Evolutionary conservation across 805 yeast genomes (phyloP).

Genomic region (Deakozyma indianensis): DNA sequence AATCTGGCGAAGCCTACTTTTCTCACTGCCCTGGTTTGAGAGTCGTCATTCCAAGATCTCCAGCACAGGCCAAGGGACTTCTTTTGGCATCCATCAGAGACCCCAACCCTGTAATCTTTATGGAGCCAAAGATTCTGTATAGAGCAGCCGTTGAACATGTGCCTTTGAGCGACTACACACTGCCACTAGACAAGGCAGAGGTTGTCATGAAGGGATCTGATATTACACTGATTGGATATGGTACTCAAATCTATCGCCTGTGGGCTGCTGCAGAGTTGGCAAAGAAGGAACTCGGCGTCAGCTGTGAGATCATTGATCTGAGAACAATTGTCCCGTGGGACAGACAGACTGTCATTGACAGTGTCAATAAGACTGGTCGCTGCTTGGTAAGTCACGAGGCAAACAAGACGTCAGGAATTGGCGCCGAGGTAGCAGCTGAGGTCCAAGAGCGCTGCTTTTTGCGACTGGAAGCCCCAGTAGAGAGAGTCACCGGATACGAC

Average conservation of each 20-base stretch:
- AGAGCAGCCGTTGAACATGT: constrained; percentile 81
- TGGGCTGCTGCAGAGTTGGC: constrained; percentile 71
- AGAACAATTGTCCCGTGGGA: constrained; percentile 91
- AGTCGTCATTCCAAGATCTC: constrained; percentile 79
- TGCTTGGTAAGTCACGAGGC: constrained; percentile 77
- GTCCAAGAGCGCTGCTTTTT: constrained; percentile 90
- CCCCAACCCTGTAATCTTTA: constrained; percentile 86
- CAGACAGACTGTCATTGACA: constrained; percentile 58
- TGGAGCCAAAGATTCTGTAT: constrained; percentile 82
- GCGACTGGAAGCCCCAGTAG: constrained; percentile 85
- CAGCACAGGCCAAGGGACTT: constrained; percentile 84
- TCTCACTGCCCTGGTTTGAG: constrained; percentile 89
- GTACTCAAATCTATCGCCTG: constrained; percentile 69
- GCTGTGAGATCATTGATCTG: constrained; percentile 76
- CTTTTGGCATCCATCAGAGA: constrained; percentile 83
- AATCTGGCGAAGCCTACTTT: constrained; percentile 87
- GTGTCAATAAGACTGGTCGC: constrained; percentile 84
- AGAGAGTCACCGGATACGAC: constrained; percentile 92
- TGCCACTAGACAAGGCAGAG: constrained; percentile 84
- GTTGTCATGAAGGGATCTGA: constrained; percentile 74
- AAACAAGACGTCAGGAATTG: constrained; percentile 85
- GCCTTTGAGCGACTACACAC: constrained; percentile 60
- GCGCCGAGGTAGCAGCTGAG: constrained; percentile 89
- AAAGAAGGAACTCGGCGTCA: constrained; percentile 63
- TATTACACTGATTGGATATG: constrained; percentile 67